A percentile compares a stretch with the other conserved stretches of the same genome.
Evolutionary conservation across 2,329 filamentous ascomycete genomes (phyloP).

Genomic region (Pseudogymnoascus sp.): DNA sequence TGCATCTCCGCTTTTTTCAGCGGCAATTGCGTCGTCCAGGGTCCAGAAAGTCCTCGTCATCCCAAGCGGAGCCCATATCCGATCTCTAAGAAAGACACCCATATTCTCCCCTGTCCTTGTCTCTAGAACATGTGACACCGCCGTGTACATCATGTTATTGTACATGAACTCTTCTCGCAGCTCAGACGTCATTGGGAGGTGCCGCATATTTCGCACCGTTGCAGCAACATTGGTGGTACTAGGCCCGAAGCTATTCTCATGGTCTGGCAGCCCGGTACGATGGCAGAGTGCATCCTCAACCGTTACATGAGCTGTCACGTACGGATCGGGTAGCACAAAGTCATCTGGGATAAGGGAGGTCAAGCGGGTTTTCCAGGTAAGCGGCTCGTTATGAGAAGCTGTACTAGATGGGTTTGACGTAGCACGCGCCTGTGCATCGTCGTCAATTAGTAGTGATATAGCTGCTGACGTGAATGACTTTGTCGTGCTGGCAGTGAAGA

Average conservation of each 20-base stretch:
- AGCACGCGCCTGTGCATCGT: conserved; percentile 29
- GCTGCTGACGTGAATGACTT: conserved; percentile 46
- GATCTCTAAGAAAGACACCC: conserved; percentile 32
- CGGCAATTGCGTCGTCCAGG: not conserved
- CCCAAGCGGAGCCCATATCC: conserved; percentile 37
- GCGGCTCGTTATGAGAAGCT: not conserved
- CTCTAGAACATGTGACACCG: conserved; percentile 39
- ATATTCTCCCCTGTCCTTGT: conserved; percentile 32
- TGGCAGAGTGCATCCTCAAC: conserved; percentile 47
- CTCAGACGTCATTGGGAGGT: conserved; percentile 37
- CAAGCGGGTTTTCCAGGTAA: conserved; percentile 38
- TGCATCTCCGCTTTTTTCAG: conserved; percentile 8
- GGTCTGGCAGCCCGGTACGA: conserved; percentile 40
- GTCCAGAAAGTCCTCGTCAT: conserved; percentile 36
- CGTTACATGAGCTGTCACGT: conserved; percentile 40
- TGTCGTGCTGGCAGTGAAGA: conserved; percentile 46
- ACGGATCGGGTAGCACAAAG: conserved; percentile 40
- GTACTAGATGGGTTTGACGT: conserved; percentile 23
- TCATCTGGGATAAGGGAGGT: conserved; percentile 40
- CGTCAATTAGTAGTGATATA: conserved; percentile 41
- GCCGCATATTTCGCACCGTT: conserved; percentile 35
- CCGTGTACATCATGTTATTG: conserved; percentile 42
- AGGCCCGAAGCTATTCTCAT: conserved; percentile 32
- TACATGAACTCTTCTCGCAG: conserved; percentile 40
- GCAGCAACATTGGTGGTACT: conserved; percentile 26